Evolutionary conservation across 495 filamentous ascomycete species (phyloP), one percentile per base, ranked within the genome.

Genomic region (Aspergillus asperescens): DNA sequence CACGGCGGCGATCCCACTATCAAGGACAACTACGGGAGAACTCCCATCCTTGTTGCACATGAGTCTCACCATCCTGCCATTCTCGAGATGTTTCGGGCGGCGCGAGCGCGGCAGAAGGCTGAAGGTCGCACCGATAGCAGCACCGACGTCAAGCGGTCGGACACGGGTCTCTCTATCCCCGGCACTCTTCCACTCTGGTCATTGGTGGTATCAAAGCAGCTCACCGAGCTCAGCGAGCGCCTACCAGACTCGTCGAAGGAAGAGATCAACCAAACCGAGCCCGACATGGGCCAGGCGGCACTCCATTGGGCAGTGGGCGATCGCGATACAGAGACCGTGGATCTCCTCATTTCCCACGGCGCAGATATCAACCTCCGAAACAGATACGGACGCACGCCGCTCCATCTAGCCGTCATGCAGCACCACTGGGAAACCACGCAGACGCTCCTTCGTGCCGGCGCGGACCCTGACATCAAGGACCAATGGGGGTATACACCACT

Each of bases 261-360:
- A 1, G 31, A 52, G 2, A 46, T 52, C 50, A 38, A 52, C 41
- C 13, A 37, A 13, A 18, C 22, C 15, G 50, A 52, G 20, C 50
- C 50, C 0, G 50, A 52, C 32, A 52, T 52, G 50, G 50, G 50
- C 29, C 50, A 52, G 12, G 32, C 40, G 2, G 50, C 50, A 3
- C 40, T 52, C 1, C 50, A 52, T 15, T 52, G 41, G 16, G 38
- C 41, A 3, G 19, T 34, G 3, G 22, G 5, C 27, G 5, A 16
- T 6, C 12, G n/a, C 8, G 25, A 46, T 6, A 12, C 7, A n/a
- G 40, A 44, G 0, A 28, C 27, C 7, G 23, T 19, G 3, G 7
- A 20, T 4, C 29, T 52, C 20, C 50, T 52, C 2, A 19, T 52
- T 3, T 2, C 12, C 8, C 31, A 52, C 18, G 41, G 50, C 32